phyloP scores from a whole-genome alignment of 768 basidiomycete species.

The Cyclocybe cylindracea region DNA sequence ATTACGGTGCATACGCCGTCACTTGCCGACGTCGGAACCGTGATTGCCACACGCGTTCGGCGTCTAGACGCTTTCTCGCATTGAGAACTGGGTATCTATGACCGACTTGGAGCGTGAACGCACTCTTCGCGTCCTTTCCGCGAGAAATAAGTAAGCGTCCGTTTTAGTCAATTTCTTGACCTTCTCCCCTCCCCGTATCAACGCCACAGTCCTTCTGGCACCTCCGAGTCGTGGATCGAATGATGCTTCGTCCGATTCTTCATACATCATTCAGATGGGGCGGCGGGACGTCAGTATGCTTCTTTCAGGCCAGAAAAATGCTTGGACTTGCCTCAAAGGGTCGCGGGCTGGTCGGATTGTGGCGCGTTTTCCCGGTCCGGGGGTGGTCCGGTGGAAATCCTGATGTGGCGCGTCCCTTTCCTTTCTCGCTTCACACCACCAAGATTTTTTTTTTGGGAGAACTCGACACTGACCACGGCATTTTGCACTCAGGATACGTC shows the following conservation, averaged over 20 bases:
- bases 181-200: neutral
- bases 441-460: neutral
- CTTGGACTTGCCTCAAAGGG: neutral
- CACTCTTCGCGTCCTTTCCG: slow-evolving; percentile 53
- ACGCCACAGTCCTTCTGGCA: neutral
- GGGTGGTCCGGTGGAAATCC: too few relatives aligned
- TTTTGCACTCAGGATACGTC: slow-evolving; percentile 23
- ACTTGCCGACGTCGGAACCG: neutral
- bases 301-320: neutral
- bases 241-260: too few relatives aligned
- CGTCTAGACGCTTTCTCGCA: slow-evolving; percentile 60
- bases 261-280: too few relatives aligned
- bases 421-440: neutral
- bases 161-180: too few relatives aligned
- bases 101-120: slow-evolving; percentile 57
- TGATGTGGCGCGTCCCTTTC: too few relatives aligned
- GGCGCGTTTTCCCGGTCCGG: too few relatives aligned
- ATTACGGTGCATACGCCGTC: too few relatives aligned
- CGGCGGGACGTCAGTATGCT: too few relatives aligned
- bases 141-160: slow-evolving; percentile 48
- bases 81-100: slow-evolving; percentile 65
- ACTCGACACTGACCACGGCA: neutral
- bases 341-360: too few relatives aligned
- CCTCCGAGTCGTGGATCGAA: neutral
- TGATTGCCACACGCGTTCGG: too few relatives aligned